These are phyloP conservation scores for Termitomyces sp. DNA, from an alignment of 768 basidiomycete genomes.

Conservation along the genomic window DNA sequence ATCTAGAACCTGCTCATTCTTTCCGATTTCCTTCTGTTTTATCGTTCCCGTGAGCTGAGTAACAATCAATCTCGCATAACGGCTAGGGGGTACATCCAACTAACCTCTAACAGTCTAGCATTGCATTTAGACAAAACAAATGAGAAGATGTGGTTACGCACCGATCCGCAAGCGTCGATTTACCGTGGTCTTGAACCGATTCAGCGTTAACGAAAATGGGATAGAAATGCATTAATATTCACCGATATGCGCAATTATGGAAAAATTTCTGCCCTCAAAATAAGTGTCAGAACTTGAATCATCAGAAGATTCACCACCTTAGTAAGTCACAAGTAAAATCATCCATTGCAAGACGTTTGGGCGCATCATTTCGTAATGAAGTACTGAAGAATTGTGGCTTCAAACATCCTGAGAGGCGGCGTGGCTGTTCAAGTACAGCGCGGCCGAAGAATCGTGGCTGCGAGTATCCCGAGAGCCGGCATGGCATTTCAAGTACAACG, in stretches of 20 bases:
- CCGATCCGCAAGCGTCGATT: constrained; percentile 91
- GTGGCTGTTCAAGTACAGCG: constrained; percentile 17
- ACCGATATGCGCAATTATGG: constrained; percentile 97
- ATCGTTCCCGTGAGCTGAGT: constrained; percentile 87
- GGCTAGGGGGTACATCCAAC: not conserved
- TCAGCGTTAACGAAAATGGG: constrained; percentile 5
- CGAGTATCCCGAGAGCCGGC: constrained; percentile 1
- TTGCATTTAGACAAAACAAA: constrained; percentile 4
- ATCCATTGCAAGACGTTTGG: constrained; percentile 48
- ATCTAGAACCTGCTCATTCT: constrained; percentile 84
- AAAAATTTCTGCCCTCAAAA: constrained; percentile 70
- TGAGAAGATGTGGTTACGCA: constrained; percentile 27
- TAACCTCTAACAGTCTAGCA: constrained; percentile 69
- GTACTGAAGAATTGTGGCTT: constrained; percentile 26
- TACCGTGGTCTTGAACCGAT: constrained; percentile 72
- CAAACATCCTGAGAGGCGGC: constrained; percentile 2
- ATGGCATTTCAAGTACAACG: constrained; percentile 17
- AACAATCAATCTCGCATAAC: constrained; percentile 16
- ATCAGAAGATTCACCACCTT: constrained; percentile 38
- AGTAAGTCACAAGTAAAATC: constrained; percentile 67
- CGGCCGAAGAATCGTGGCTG: constrained; percentile 26
- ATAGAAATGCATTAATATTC: constrained; percentile 8
- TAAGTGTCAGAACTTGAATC: not conserved
- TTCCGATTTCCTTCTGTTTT: constrained; percentile 53
- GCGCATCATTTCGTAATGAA: constrained; percentile 25